Evolutionary conservation across 768 basidiomycete genomes (phyloP), one percentile per base, ranked within the genome.

Genomic region (Rhodotorula diobovata): DNA sequence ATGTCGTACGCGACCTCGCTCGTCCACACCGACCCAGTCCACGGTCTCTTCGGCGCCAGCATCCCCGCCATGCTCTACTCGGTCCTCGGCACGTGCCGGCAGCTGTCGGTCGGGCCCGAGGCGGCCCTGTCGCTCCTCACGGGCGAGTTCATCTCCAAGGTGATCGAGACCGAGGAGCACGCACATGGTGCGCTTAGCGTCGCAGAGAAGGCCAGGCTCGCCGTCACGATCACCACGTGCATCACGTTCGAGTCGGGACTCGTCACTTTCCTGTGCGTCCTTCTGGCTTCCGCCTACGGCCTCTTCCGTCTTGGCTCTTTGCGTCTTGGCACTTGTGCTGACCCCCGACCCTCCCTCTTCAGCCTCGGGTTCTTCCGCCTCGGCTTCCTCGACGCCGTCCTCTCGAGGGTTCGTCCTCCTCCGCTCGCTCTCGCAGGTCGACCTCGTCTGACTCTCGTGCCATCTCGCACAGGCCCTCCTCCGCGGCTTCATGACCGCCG

Each of bases 331-430:
- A 1, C 18, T 16, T 28, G 2, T 34, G 18, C 32, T 55, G 16
- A 55, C 32, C 1, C 51, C 7, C n/a, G n/a, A n/a, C n/a, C 23
- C 50, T 16, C 43, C 61, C 51, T 7, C 28, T 43, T 30, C 64
- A 74, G 73, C 21, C 70, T 79, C 37, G 78, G 78, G 23, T 60
- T 78, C 51, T 54, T 77, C n/a, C 72, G 78, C 25, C 67, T 79
- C 21, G 78, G 78, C 25, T 79, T 79, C 58, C 62, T 79, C 35
- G 78, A 79, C 41, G 77, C 78, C 10, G 73, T 79, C 15, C 68
- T 79, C 23, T 70, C 68, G 18, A 53, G 67, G 7, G 68, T 67
- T 23, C 12, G 64, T 16, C 25, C 25, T 20, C 46, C 28, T 39
- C 6, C 16, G 18, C 1, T 35, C 28, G 5, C 35, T 16, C 35